These are phyloP conservation scores for Pseudopithomyces chartarum DNA, from an alignment of 2,329 filamentous ascomycete species.

Conservation along the genomic window DNA sequence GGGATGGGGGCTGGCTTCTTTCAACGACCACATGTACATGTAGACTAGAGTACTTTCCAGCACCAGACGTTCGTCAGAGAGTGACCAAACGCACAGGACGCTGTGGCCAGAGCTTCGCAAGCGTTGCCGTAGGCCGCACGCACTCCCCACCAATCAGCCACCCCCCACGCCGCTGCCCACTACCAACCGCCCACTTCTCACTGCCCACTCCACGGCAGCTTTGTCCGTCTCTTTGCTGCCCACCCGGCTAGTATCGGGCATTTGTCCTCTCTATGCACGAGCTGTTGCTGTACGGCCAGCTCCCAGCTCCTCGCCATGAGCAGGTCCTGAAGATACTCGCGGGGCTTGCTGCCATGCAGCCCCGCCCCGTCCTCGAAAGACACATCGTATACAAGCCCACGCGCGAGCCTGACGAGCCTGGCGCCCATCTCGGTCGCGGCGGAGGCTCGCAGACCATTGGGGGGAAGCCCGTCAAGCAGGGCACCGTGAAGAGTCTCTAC, in stretches of 20 bases:
- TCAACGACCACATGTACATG: too few species aligned
- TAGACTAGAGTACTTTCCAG: too few species aligned
- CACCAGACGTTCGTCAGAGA: too few species aligned
- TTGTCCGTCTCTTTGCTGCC: conserved; percentile 32
- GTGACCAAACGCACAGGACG: too few species aligned
- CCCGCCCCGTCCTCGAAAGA: conserved; percentile 58
- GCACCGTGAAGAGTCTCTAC: conserved; percentile 55
- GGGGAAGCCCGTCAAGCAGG: conserved; percentile 35
- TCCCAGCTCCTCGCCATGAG: conserved; percentile 61
- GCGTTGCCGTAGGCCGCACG: conserved; percentile 13
- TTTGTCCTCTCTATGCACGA: conserved; percentile 59
- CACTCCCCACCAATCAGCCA: conserved; percentile 30
- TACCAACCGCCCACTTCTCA: not conserved
- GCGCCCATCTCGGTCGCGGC: conserved; percentile 38
- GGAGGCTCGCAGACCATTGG: conserved; percentile 45
- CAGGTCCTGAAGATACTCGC: conserved; percentile 66
- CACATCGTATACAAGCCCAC: conserved; percentile 63
- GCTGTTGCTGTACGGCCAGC: conserved; percentile 64
- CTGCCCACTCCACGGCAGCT: conserved; percentile 7
- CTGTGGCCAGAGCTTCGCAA: not conserved
- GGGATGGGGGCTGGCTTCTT: too few species aligned
- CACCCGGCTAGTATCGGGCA: conserved; percentile 5
- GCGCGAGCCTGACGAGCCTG: conserved; percentile 50
- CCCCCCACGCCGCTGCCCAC: conserved; percentile 28
- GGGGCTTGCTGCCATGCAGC: conserved; percentile 66